phyloP scores from a whole-genome alignment of 2,329 filamentous ascomycete genomes.

The Trichoderma harzianum region DNA sequence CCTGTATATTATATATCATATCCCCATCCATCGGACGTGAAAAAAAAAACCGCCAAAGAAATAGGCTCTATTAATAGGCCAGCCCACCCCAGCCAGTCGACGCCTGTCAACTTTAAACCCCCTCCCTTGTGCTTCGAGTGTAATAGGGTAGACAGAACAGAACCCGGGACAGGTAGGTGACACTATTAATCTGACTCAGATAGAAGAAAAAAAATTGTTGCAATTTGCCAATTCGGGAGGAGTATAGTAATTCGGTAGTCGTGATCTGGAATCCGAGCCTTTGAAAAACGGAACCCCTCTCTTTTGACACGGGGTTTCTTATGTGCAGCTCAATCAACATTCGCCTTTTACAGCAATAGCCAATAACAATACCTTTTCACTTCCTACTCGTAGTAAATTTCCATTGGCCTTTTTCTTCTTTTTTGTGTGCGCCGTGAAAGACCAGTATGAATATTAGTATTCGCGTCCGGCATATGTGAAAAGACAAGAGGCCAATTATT shows the following conservation, averaged over 20 bases:
- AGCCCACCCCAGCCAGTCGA: background rate
- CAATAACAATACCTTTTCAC: background rate
- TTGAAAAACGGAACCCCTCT: background rate
- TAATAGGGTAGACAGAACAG: background rate
- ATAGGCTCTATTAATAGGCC: background rate
- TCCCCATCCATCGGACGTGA: background rate
- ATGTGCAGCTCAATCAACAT: background rate
- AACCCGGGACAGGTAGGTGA: background rate
- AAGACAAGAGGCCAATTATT: conserved; percentile 5
- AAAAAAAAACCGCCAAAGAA: background rate
- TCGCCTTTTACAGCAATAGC: background rate
- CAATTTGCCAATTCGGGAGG: background rate
- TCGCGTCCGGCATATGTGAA: background rate
- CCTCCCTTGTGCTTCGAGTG: background rate
- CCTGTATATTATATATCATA: background rate
- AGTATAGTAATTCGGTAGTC: background rate
- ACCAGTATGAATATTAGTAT: background rate
- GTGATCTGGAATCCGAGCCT: background rate
- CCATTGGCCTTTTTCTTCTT: background rate
- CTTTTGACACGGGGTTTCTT: background rate
- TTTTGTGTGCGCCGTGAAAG: background rate
- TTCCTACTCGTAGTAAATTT: background rate
- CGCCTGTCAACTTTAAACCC: background rate
- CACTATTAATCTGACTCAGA: background rate
- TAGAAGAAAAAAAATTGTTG: background rate